Percentiles rank a stretch among this genome's conserved stretches.
These are phyloP conservation scores for Coriolopsis trogii DNA, from an alignment of 1,284 basidiomycete species.

Conservation along the genomic window DNA sequence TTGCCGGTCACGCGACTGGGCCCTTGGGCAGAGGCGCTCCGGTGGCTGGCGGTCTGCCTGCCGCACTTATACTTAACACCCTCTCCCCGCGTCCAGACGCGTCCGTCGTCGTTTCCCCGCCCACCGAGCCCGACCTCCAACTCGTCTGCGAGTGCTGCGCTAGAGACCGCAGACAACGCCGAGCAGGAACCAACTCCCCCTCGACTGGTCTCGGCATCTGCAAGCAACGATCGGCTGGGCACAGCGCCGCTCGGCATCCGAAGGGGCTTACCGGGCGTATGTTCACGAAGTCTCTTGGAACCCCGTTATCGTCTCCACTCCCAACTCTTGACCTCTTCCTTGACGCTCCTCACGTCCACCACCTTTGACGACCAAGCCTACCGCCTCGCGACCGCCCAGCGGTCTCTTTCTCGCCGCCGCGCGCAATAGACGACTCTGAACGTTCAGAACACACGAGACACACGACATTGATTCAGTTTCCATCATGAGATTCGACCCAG, in stretches of 20 bases:
- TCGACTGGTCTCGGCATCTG: conserved; percentile 5
- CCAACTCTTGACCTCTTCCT: background rate
- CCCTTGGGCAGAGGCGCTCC: too few relatives aligned
- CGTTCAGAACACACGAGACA: conserved; percentile 8
- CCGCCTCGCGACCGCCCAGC: conserved; percentile 4
- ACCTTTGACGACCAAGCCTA: conserved; percentile 14
- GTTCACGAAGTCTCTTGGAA: conserved; percentile 14
- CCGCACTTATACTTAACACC: too few relatives aligned
- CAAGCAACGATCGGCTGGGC: conserved; percentile 20
- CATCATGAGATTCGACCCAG: conserved; percentile 30
- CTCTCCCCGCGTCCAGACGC: too few relatives aligned
- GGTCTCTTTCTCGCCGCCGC: background rate
- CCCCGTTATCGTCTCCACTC: conserved; percentile 26
- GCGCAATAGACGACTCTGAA: conserved; percentile 7
- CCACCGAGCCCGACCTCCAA: background rate
- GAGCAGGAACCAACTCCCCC: conserved; percentile 6
- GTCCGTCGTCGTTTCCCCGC: background rate
- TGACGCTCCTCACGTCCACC: conserved; percentile 11
- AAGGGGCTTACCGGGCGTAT: conserved; percentile 14
- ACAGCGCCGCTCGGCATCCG: conserved; percentile 27
- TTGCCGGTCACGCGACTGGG: too few relatives aligned
- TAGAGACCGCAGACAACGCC: conserved; percentile 3
- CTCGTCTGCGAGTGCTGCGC: background rate
- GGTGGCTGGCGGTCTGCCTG: background rate
- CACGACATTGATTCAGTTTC: conserved; percentile 7